Evolutionary conservation across 2,329 filamentous ascomycete species (phyloP).

Genomic region (Endocalyx cinctus): DNA sequence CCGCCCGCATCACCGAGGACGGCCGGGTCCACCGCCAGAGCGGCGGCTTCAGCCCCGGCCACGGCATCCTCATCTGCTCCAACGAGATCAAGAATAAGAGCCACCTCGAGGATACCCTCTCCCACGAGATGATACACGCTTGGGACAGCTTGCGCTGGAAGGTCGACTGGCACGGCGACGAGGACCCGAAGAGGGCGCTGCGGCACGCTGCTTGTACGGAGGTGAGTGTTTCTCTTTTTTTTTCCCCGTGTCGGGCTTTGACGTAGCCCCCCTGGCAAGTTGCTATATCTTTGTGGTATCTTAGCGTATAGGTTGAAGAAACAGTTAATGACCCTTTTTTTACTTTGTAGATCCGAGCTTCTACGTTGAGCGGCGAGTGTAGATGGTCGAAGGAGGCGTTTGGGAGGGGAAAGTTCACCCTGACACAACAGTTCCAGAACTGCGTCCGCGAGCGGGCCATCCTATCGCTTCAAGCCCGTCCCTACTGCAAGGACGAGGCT

Average conservation of each 20-base stretch:
- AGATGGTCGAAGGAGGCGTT: slow-evolving; percentile 84
- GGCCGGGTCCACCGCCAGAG: slow-evolving; percentile 60
- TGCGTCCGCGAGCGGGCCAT: slow-evolving; percentile 82
- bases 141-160: slow-evolving; percentile 93
- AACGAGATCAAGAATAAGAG: slow-evolving; percentile 79
- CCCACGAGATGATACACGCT: slow-evolving; percentile 97
- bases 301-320: slow-evolving; percentile 10
- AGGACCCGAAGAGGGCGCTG: no score
- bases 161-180: slow-evolving; percentile 70
- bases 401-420: slow-evolving; percentile 75
- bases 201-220: slow-evolving; percentile 92
- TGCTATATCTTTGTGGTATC: no score
- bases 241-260: background rate
- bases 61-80: slow-evolving; percentile 87
- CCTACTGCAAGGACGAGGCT: slow-evolving; percentile 76
- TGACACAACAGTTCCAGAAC: slow-evolving; percentile 90
- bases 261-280: no score
- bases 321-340: slow-evolving; percentile 3
- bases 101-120: slow-evolving; percentile 87
- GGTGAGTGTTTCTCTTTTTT: slow-evolving; percentile 43
- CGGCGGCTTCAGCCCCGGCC: slow-evolving; percentile 81
- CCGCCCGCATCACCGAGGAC: slow-evolving; percentile 49
- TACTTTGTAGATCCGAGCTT: slow-evolving; percentile 71
- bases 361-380: slow-evolving; percentile 90
- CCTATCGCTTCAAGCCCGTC: slow-evolving; percentile 71